Evolutionary conservation across 2,329 filamentous ascomycete species (phyloP).

Genomic region (Didymella lethalis): DNA sequence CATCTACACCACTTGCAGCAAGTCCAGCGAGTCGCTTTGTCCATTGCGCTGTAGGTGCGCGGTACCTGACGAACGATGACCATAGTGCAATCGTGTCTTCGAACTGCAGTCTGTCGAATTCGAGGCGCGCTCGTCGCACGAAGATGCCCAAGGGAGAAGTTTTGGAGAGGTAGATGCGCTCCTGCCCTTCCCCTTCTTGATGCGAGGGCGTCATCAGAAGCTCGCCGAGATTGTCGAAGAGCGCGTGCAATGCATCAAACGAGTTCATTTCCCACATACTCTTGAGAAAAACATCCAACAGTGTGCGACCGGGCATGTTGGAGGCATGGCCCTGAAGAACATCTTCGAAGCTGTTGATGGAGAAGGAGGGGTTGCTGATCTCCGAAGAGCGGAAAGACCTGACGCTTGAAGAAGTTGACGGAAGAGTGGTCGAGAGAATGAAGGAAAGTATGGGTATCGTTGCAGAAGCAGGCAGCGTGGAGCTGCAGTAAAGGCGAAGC

Average conservation of each 20-base stretch:
- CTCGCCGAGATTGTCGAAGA: conserved; percentile 69
- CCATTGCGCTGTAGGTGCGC: conserved; percentile 75
- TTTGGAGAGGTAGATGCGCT: conserved; percentile 68
- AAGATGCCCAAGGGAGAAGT: conserved; percentile 85
- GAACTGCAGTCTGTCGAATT: conserved; percentile 83
- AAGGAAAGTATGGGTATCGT: conserved; percentile 80
- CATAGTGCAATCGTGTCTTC: conserved; percentile 80
- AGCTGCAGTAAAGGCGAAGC: conserved; percentile 80
- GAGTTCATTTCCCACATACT: conserved; percentile 86
- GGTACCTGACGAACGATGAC: conserved; percentile 82
- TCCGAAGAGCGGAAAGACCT: conserved; percentile 30
- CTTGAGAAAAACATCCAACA: conserved; percentile 87
- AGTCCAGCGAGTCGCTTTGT: conserved; percentile 52
- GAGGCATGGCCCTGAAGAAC: conserved; percentile 57
- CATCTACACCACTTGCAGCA: conserved; percentile 59
- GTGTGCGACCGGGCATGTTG: conserved; percentile 73
- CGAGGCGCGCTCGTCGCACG: conserved; percentile 76
- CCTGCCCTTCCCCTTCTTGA: conserved; percentile 25
- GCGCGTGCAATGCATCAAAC: conserved; percentile 78
- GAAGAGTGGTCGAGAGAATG: conserved; percentile 73
- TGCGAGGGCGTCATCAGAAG: conserved; percentile 62
- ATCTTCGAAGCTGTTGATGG: conserved; percentile 56
- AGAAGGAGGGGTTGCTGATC: conserved; percentile 47
- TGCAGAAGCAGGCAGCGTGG: conserved; percentile 71
- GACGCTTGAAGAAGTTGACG: conserved; percentile 32